Base-by-base conservation (phyloP, 2,329 filamentous ascomycete genomes). In the Helotiales sp. region DNA sequence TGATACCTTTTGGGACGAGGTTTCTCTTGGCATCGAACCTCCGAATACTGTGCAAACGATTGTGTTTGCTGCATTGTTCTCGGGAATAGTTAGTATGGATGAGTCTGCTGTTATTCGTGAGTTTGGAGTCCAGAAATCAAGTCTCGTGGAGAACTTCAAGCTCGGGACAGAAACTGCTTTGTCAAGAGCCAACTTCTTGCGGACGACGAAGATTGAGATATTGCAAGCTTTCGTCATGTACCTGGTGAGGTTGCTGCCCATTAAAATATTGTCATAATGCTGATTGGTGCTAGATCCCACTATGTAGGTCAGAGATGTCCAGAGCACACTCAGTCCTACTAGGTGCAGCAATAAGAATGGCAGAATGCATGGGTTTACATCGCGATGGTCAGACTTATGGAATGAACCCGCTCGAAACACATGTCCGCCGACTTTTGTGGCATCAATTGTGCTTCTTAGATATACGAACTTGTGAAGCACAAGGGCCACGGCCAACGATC, bases 211-310 rank as follows among this genome's bases (percentile, higher is more conserved):
- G 63, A 74, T 90, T n/a, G 87, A 91, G 70, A 89, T 86, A 0
- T 76, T 93, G 66, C 89, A 92, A 69, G 88, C 87, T 1, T 88
- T 91, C 65, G 83, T 91, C 33, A 88, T 91, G 77, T 92, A 91
- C 63, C 76, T 91, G 73, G 85, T 89, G 71, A 73, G 81, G n/a
- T n/a, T 30, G 12, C 9, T 30, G 10, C 22, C 2, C 5, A 27
- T 30, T 15, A 13, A 31, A 9, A 6, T n/a, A 19, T 15, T 29
- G 4, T 19, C 19, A 31, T 49, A 36, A 27, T 47, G 33, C 33
- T 33, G 42, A 54, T 53, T 47, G 48, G 17, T 2, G n/a, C 3
- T 30, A 89, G 81, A 85, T 91, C 56, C 86, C 89, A 0, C 79
- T 92, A 13, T 91, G 89, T 64, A 79, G 89, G 54, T 81, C 81